Conservation (phyloP, 345 rosid species). For the Gossypium mustelinum region DNA sequence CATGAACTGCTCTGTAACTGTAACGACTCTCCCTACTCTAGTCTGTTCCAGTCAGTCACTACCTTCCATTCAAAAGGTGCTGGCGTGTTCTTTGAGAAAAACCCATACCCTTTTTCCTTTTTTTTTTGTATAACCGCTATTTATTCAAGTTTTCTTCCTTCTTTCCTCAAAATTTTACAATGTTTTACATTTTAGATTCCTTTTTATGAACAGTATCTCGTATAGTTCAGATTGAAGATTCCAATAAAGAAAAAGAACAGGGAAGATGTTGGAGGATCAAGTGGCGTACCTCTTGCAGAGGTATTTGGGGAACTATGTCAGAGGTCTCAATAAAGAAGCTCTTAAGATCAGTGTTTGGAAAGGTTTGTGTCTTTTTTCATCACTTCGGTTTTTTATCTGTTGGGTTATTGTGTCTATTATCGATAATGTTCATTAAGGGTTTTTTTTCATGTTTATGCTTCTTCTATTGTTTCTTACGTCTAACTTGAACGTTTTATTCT, state of each 20-base stretch:
- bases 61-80: constrained; percentile 21
- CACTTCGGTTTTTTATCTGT: neutral
- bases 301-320: constrained; percentile 85
- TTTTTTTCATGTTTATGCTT: neutral
- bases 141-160: neutral
- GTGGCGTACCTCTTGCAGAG: constrained; percentile 83
- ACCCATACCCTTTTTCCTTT: constrained; percentile 2
- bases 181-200: constrained; percentile 5
- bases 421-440: neutral
- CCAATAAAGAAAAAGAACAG: neutral
- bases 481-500: neutral
- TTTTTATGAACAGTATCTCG: neutral
- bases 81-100: constrained; percentile 37
- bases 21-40: neutral
- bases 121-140: neutral
- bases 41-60: neutral
- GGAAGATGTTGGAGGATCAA: constrained; percentile 96
- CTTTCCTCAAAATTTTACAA: neutral
- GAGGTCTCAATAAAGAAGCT: constrained; percentile 87
- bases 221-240: constrained; percentile 14
- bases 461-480: neutral
- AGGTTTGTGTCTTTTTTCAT: constrained; percentile 39
- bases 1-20: constrained; percentile 5
- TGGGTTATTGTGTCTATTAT: neutral
- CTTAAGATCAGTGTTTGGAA: constrained; percentile 97